Percentiles rank a stretch among this genome's conserved stretches.
Conservation (phyloP, 805 yeast species). For the Metschnikowia anglica region DNA sequence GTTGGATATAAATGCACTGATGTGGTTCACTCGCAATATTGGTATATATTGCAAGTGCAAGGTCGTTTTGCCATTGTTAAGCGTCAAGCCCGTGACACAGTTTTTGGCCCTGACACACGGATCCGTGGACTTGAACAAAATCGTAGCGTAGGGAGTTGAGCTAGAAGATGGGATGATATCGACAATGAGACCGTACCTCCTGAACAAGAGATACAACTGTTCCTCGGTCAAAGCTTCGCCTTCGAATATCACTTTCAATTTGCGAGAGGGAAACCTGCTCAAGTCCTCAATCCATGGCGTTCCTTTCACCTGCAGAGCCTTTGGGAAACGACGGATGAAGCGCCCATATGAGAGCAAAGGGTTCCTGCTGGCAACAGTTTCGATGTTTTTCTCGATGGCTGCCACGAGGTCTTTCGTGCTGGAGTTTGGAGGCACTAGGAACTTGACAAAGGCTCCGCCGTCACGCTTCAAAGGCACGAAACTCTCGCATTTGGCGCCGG, state of each 20-base stretch:
- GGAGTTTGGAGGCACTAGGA: slow-evolving; percentile 54
- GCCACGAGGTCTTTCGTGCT: slow-evolving; percentile 54
- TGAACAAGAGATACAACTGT: slow-evolving; percentile 71
- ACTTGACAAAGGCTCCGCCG: slow-evolving; percentile 91
- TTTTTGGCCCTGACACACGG: slow-evolving; percentile 86
- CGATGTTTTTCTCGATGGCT: slow-evolving; percentile 48
- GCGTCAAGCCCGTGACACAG: slow-evolving; percentile 77
- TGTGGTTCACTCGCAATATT: slow-evolving; percentile 48
- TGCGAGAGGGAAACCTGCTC: slow-evolving; percentile 67
- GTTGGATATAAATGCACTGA: slow-evolving; percentile 58
- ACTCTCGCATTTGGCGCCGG: slow-evolving; percentile 46
- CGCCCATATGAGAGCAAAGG: slow-evolving; percentile 12
- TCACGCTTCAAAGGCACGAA: slow-evolving; percentile 75
- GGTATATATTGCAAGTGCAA: slow-evolving; percentile 75
- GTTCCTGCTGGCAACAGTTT: slow-evolving; percentile 14
- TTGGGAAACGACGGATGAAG: slow-evolving; percentile 36
- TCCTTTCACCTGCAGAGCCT: slow-evolving; percentile 78
- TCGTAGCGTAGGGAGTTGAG: slow-evolving; percentile 44
- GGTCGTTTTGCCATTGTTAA: slow-evolving; percentile 52
- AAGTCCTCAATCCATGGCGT: slow-evolving; percentile 96
- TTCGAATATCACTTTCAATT: slow-evolving; percentile 65
- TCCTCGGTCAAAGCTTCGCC: slow-evolving; percentile 80
- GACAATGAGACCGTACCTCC: slow-evolving; percentile 82
- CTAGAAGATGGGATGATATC: slow-evolving; percentile 67
- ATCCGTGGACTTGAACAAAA: slow-evolving; percentile 55